These are phyloP conservation scores for Corchorus capsularis DNA, from an alignment of 345 rosid species.

Conservation along the genomic window DNA sequence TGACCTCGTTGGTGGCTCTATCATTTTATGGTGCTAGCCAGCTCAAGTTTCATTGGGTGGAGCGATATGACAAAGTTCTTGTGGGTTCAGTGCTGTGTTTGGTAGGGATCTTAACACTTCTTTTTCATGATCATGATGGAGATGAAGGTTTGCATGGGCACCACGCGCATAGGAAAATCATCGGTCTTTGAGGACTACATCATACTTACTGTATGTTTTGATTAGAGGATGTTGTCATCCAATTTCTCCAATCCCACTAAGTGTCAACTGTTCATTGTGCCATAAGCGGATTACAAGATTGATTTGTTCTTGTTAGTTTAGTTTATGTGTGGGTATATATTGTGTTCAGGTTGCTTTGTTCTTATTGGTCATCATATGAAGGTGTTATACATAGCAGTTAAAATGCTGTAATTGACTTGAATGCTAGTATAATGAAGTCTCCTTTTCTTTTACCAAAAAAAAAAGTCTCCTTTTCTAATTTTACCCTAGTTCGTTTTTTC, in stretches of 20 bases:
- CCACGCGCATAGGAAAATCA: slow-evolving; percentile 70
- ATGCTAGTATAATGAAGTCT: not conserved
- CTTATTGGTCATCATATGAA: not conserved
- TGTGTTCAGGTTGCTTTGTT: not conserved
- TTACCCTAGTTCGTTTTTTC: not conserved
- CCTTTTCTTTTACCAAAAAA: too few species aligned
- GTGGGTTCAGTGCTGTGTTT: slow-evolving; percentile 93
- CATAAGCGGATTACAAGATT: slow-evolving; percentile 2
- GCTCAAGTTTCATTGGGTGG: slow-evolving; percentile 97
- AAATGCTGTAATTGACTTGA: not conserved
- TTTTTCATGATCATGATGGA: slow-evolving; percentile 80
- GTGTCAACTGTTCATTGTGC: not conserved
- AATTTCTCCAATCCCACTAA: not conserved
- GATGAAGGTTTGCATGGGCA: slow-evolving; percentile 38
- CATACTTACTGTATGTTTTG: not conserved
- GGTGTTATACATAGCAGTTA: not conserved
- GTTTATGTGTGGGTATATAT: not conserved
- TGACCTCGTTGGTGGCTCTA: slow-evolving; percentile 95
- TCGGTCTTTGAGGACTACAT: slow-evolving; percentile 37
- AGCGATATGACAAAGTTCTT: slow-evolving; percentile 90
- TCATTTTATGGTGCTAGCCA: slow-evolving; percentile 98
- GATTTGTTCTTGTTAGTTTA: not conserved
- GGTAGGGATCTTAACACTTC: slow-evolving; percentile 87
- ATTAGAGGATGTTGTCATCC: not conserved
- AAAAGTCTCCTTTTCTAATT: not conserved